Evolutionary conservation across 2,329 filamentous ascomycete species (phyloP), one percentile per base, ranked within the genome.

Genomic region (Phaeosphaeria sp.): DNA sequence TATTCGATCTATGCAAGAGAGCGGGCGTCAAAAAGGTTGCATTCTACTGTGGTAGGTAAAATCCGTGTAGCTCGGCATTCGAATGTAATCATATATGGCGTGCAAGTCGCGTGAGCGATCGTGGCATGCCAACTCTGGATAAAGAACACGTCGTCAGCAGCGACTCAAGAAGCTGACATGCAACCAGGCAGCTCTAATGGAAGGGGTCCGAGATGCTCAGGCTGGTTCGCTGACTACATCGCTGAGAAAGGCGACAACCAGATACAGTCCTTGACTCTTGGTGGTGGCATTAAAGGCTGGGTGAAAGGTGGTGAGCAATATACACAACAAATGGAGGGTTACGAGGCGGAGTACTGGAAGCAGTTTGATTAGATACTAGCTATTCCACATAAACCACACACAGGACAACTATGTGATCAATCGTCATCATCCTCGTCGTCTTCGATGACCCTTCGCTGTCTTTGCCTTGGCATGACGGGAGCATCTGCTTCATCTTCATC

Each of bases 211-310:
- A 71, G 74, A 20, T 76, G 74, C 55, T 72, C 74, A 18, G 72
- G 60, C 44, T 77, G 74, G 73, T 77, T 76, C 58, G 73, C 74
- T 46, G 74, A 76, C 52, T 74, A 72, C 54, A 65, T 76, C 20
- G 58, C 62, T 7, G 72, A 75, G 23, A 67, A 66, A 42, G 69
- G 70, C 10, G 78, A 80, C 51, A 63, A 67, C 33, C 64, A 78
- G 13, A 77, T 81, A 60, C 72, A 78, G 50, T 76, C 79, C 2
- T 65, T 79, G 61, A 79, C 78, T 9, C 66, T 81, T 18, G 77
- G 74, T 55, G 79, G 77, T 17, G 79, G 79, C 17, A 75, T 81
- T 55, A 81, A 81, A 59, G 79, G 77, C 0, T 81, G 79, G 79
- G 77, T 81, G 9, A 79, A 77, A 56, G 75, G 66, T 21, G 79